Evolutionary conservation across 352 stramenopile species (phyloP), one percentile per base, ranked within the genome.

Genomic region (Achlya hypogyna): DNA sequence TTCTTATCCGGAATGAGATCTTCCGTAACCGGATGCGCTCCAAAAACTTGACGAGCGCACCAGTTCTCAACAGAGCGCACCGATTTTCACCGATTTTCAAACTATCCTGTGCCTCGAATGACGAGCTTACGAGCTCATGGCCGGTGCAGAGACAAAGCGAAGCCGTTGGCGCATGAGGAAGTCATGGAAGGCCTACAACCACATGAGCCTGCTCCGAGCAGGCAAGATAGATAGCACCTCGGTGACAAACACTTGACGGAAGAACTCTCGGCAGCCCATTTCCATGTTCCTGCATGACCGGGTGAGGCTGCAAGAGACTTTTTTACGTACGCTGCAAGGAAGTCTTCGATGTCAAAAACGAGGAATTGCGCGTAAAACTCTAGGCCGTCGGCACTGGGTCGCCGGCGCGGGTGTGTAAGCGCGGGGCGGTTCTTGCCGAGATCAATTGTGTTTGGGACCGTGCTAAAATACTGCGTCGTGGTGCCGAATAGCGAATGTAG

Each of bases 231-330:
- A 34, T 22, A 53, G 31, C 58, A 91, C 82, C 78, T 88, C 65
- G 2, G 83, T 85, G 51, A 86, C 77, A 49, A 91, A 91, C 31
- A 75, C 78, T 29, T 91, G 83, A 35, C 83, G 81, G 38, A 91
- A 91, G 65, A 91, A 85, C 35, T 91, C 83, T 42, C 83, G 81
- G 29, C 83, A 91, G 10, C 83, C 83, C 9, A 91, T 63, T 54
- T 88, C 83, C 5, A 78, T 84, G 54, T 84, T 76, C 34, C 76
- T 76, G 16, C 87, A n/a, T n/a, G n/a, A n/a, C n/a, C n/a, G 35
- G 40, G 23, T 38, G 27, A 10, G 1, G 23, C 18, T 9, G 31
- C 35, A n/a, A 28, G 27, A 14, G 42, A 60, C n/a, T n/a, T n/a
- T n/a, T n/a, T n/a, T n/a, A n/a, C 29, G 16, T 58, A 67, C 60